Base-by-base conservation (phyloP, 495 filamentous ascomycete genomes). In the Annulohypoxylon nitens region DNA sequence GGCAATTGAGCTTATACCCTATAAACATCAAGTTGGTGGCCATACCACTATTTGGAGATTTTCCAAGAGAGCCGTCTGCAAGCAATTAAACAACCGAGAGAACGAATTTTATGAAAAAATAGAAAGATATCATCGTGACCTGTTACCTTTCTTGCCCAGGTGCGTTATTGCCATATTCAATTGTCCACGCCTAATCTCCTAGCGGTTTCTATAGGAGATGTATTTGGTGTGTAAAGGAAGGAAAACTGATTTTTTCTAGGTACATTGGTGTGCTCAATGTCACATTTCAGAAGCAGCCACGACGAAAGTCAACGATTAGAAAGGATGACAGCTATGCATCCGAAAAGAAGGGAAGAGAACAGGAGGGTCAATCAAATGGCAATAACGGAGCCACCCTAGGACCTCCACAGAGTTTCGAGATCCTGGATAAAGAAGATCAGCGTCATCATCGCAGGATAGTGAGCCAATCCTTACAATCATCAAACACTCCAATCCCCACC, bases 51-150 rank as follows among this genome's bases (percentile, higher is more conserved):
- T 99, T 23, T 99, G 97, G 84, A 91, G 96, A 30, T 98, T 99
- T 74, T 98, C 96, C 20, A 89, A 92, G 51, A 90, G 94, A 70
- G 96, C 96, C 61, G 95, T 99, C 16, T 98, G 97, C 86, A 99
- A 99, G 80, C 93, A 97, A 83, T 87, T 99, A 70, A 98, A 96
- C 80, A 98, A 97, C 76, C 85, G 93, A 74, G 96, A 99, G 76
- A 99, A 99, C 82, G 93, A 97, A 81, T 99, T 99, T 76, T 99
- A 99, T 79, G 96, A 99, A 80, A 96, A 90, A 61, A 91, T 99
- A 71, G 96, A 99, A 83, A 88, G 86, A 69, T 87, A 92, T 63
- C 95, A 99, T 80, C 93, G 95, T 45, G 91, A 97, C 71, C 86
- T 99, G 76, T 83, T 99, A 64, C 88, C 90, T 23, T 99, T 98